phyloP scores from a whole-genome alignment of 2,329 filamentous ascomycete genomes.

The Fusarium sp. region DNA sequence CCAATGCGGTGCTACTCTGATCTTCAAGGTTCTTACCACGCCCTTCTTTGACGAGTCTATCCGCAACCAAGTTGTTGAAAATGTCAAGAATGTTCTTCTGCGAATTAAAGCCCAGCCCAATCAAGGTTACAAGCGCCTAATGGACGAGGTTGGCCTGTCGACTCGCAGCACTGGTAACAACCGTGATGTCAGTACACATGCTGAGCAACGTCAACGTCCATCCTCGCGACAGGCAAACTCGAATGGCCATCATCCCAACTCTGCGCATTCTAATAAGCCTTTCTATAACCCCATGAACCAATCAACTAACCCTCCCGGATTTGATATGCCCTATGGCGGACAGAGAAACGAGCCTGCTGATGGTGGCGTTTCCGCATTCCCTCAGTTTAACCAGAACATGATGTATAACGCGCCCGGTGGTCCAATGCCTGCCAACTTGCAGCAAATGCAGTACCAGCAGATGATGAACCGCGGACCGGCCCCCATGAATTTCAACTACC shows the following conservation, averaged over 20 bases:
- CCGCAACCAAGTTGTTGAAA: conserved; percentile 88
- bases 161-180: conserved; percentile 64
- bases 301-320: conserved; percentile 55
- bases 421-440: conserved; percentile 60
- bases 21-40: conserved; percentile 98
- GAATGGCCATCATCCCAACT: conserved; percentile 57
- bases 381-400: conserved; percentile 62
- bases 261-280: conserved; percentile 58
- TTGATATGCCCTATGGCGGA: conserved; percentile 64
- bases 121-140: conserved; percentile 97
- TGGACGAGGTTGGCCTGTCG: conserved; percentile 97
- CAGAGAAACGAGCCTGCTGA: conserved; percentile 67
- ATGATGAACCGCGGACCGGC: conserved; percentile 66
- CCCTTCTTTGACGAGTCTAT: conserved; percentile 97
- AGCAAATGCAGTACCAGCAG: conserved; percentile 71
- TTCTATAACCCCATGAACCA: conserved; percentile 66
- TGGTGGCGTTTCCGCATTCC: conserved; percentile 61
- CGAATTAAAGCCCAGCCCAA: conserved; percentile 93
- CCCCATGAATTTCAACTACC: conserved; percentile 68
- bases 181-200: conserved; percentile 58
- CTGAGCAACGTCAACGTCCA: conserved; percentile 66
- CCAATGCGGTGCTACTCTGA: conserved; percentile 90
- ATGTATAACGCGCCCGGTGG: conserved; percentile 63
- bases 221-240: conserved; percentile 65
- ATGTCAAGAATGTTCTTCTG: conserved; percentile 87